A percentile compares a stretch with the other conserved stretches of the same genome.
phyloP scores from a whole-genome alignment of 2,329 filamentous ascomycete species.

The Neocucurbitaria cava region DNA sequence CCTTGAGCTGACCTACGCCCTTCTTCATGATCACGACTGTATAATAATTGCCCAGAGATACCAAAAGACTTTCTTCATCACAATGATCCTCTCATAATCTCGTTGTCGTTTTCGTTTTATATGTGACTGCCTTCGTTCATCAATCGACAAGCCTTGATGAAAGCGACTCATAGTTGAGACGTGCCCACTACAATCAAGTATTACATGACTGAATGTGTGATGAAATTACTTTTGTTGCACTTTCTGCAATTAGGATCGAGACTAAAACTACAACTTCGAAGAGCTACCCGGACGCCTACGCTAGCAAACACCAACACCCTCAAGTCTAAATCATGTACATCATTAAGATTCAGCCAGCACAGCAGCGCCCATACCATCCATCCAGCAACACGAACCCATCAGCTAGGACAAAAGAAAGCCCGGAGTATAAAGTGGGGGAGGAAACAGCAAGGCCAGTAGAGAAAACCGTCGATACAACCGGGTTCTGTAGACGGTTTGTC shows the following conservation, averaged over 20 bases:
- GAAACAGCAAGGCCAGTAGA: conserved; percentile 44
- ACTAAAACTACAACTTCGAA: too few relatives aligned
- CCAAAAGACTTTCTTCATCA: neutral
- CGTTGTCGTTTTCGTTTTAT: neutral
- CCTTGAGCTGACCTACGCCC: neutral
- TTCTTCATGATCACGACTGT: conserved; percentile 19
- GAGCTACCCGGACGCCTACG: too few relatives aligned
- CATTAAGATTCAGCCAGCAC: neutral
- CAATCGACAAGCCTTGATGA: too few relatives aligned
- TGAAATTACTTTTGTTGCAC: too few relatives aligned
- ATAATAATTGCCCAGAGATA: conserved; percentile 13
- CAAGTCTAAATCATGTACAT: neutral
- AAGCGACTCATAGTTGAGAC: too few relatives aligned
- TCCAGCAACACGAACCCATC: conserved; percentile 1
- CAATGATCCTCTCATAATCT: neutral
- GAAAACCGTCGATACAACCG: conserved; percentile 30
- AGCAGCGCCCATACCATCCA: neutral
- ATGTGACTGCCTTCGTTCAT: too few relatives aligned
- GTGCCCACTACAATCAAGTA: too few relatives aligned
- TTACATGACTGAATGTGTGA: too few relatives aligned
- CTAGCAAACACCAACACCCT: neutral
- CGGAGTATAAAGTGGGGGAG: conserved; percentile 43
- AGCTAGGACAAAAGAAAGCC: conserved; percentile 45
- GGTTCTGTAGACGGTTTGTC: conserved; percentile 33
- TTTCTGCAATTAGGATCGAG: too few relatives aligned